phyloP scores from a whole-genome alignment of 2,329 filamentous ascomycete genomes.

The Pestalotiopsis sp. region DNA sequence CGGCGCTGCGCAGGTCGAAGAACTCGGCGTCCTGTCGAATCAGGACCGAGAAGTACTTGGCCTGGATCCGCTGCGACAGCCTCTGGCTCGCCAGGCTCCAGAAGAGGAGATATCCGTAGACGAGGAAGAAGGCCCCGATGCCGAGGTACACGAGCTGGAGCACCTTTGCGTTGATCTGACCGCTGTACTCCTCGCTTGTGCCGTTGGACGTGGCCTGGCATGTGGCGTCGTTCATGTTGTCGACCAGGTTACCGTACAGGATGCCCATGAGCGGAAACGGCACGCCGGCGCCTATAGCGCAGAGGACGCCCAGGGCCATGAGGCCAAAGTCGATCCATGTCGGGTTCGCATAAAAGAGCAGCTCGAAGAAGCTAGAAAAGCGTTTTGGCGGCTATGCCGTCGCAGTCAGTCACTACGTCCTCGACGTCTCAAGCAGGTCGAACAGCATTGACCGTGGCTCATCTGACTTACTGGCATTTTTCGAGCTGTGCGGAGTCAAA shows the following conservation, averaged over 20 bases:
- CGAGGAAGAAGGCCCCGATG: constrained; percentile 62
- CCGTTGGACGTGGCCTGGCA: constrained; percentile 32
- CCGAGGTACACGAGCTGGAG: constrained; percentile 64
- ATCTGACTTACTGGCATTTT: background rate
- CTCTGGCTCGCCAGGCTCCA: constrained; percentile 68
- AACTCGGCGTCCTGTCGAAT: constrained; percentile 64
- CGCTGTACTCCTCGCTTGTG: constrained; percentile 32
- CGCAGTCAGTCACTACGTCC: background rate
- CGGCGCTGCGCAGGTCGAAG: constrained; percentile 64
- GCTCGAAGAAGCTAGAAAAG: constrained; percentile 24
- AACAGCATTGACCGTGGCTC: background rate
- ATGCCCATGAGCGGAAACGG: constrained; percentile 58
- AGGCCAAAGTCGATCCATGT: constrained; percentile 32
- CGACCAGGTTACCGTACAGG: constrained; percentile 55
- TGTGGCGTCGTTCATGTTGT: constrained; percentile 50
- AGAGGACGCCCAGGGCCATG: constrained; percentile 39
- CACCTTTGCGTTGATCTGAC: constrained; percentile 57
- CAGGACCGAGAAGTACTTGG: constrained; percentile 59
- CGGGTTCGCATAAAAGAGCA: constrained; percentile 28
- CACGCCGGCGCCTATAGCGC: constrained; percentile 51
- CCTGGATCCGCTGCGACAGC: constrained; percentile 63
- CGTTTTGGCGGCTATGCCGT: background rate
- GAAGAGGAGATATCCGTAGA: constrained; percentile 65
- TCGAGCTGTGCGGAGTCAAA: background rate
- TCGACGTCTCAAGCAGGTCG: background rate